Conservation (phyloP, 495 filamentous ascomycete genomes). For the Jackrogersella multiformis region DNA sequence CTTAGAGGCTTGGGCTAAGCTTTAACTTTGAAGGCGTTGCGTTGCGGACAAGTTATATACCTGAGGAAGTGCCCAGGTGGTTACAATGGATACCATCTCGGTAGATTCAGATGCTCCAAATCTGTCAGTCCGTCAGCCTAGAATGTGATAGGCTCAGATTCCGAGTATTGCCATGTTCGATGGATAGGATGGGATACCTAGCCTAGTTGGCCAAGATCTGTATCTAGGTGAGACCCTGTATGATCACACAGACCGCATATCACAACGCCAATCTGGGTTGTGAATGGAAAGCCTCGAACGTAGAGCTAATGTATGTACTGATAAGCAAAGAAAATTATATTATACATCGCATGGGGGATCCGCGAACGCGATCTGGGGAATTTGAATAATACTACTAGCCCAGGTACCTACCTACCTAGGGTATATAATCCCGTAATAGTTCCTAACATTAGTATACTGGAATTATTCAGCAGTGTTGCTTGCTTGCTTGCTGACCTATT, state of each 20-base stretch:
- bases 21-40: too few species aligned
- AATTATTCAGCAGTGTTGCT: not conserved
- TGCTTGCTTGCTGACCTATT: slow-evolving; percentile 2
- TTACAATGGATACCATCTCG: slow-evolving; percentile 9
- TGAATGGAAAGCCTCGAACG: slow-evolving; percentile 23
- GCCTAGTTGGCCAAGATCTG: not conserved
- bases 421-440: slow-evolving; percentile 14
- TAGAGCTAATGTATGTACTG: slow-evolving; percentile 20
- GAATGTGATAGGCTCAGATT: slow-evolving; percentile 32
- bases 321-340: slow-evolving; percentile 35
- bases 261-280: slow-evolving; percentile 30
- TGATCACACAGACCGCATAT: slow-evolving; percentile 27
- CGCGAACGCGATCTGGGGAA: not conserved
- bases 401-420: too few species aligned
- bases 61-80: too few species aligned
- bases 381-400: too few species aligned
- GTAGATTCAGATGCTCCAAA: not conserved
- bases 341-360: slow-evolving; percentile 13
- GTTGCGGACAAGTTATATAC: too few species aligned
- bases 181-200: slow-evolving; percentile 12
- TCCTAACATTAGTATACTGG: not conserved
- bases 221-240: slow-evolving; percentile 35
- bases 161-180: slow-evolving; percentile 5
- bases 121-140: slow-evolving; percentile 17
- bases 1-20: too few species aligned